A percentile compares a stretch with the other conserved stretches of the same genome.
phyloP scores from a whole-genome alignment of 1,139 yeast species.

The Suhomyces chickasaworum region DNA sequence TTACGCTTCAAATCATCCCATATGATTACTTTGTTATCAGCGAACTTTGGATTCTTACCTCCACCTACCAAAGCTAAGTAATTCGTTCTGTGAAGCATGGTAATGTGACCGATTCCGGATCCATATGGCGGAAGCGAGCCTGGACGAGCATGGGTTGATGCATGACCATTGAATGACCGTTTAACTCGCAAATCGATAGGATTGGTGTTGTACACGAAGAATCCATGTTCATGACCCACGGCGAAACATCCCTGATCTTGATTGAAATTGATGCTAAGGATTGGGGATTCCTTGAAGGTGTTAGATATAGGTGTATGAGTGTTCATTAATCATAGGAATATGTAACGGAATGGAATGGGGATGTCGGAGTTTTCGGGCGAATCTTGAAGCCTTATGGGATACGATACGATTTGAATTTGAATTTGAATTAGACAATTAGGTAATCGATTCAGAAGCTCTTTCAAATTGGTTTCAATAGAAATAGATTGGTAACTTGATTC shows the following conservation, averaged over 20 bases:
- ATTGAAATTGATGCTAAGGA: conserved; percentile 70
- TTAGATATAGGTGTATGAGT: conserved; percentile 36
- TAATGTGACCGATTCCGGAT: conserved; percentile 71
- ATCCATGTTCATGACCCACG: conserved; percentile 78
- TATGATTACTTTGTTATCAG: conserved; percentile 73
- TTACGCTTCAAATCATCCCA: conserved; percentile 91
- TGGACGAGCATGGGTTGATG: conserved; percentile 3
- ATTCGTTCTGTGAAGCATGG: conserved; percentile 88
- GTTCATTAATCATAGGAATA: conserved; percentile 32
- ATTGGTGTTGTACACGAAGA: conserved; percentile 82
- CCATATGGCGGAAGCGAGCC: conserved; percentile 21
- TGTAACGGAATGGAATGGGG: neutral
- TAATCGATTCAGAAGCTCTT: neutral
- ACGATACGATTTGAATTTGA: neutral
- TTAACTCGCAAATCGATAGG: conserved; percentile 82
- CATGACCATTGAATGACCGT: conserved; percentile 46
- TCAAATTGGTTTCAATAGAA: too few relatives aligned
- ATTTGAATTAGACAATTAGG: neutral
- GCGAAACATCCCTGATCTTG: conserved; percentile 93
- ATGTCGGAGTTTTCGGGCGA: neutral
- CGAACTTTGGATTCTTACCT: conserved; percentile 74
- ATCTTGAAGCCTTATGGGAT: neutral
- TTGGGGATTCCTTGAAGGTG: conserved; percentile 33
- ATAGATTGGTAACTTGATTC: too few relatives aligned
- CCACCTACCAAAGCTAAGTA: conserved; percentile 90